Conservation (phyloP, 345 rosid genomes). For the Syzygium oleosum region DNA sequence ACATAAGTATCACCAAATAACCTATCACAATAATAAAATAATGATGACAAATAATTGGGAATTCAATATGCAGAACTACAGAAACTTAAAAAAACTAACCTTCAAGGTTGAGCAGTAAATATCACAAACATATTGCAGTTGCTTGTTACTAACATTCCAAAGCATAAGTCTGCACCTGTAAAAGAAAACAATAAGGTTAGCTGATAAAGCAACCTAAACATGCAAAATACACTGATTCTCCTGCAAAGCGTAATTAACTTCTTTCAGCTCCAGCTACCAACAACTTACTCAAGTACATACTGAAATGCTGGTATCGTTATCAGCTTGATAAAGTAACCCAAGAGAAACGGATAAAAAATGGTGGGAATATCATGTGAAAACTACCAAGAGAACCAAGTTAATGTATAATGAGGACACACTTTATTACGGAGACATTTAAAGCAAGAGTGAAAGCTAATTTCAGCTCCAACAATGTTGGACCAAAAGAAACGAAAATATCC, state of each 20-base stretch:
- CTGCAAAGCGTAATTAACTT: background rate
- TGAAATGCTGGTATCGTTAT: background rate
- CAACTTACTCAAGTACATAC: background rate
- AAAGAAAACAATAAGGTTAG: background rate
- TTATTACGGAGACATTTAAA: background rate
- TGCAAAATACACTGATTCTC: background rate
- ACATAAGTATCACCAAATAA: background rate
- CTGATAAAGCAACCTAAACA: background rate
- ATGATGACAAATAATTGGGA: background rate
- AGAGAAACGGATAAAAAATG: background rate
- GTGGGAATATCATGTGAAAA: background rate
- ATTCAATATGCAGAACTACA: background rate
- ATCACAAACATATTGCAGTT: background rate
- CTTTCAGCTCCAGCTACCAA: background rate
- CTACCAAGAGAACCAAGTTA: background rate
- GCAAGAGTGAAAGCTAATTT: background rate
- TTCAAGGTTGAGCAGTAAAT: background rate
- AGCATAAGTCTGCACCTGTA: constrained; percentile 34
- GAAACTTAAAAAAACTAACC: background rate
- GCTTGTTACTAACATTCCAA: constrained; percentile 28
- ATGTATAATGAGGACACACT: background rate
- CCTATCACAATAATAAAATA: background rate
- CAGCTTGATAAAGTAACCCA: background rate
- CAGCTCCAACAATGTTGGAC: background rate
- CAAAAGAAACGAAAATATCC: background rate